A percentile compares a stretch with the other conserved stretches of the same genome.
These are phyloP conservation scores for Didymella pinodella DNA, from an alignment of 2,329 filamentous ascomycete species.

Conservation along the genomic window DNA sequence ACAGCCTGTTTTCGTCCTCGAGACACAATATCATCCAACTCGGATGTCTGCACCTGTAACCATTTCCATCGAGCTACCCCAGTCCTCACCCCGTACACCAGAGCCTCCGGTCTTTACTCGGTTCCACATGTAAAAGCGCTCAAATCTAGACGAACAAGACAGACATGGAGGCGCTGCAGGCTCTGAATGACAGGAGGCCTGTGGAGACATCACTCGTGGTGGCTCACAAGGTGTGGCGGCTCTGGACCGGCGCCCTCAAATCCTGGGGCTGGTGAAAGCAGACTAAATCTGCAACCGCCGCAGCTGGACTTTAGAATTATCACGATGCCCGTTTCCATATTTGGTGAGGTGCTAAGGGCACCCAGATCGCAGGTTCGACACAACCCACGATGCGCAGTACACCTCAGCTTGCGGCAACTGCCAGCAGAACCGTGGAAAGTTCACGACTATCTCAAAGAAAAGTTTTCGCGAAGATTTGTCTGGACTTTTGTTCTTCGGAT, in stretches of 20 bases:
- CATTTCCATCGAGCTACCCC: not conserved
- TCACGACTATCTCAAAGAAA: not conserved
- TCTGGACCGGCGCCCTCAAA: conserved; percentile 9
- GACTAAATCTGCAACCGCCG: not conserved
- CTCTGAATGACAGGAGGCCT: not conserved
- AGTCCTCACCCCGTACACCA: not conserved
- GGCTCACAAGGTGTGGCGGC: conserved; percentile 12
- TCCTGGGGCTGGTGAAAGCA: not conserved
- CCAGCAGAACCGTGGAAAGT: not conserved
- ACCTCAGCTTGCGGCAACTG: not conserved
- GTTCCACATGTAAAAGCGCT: not conserved
- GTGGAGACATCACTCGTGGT: conserved; percentile 1
- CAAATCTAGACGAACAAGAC: not conserved
- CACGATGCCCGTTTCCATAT: not conserved
- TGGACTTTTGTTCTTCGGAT: not conserved
- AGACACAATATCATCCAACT: not conserved
- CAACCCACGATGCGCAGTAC: not conserved
- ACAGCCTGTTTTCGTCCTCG: conserved; percentile 1
- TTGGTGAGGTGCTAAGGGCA: not conserved
- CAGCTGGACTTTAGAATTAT: not conserved
- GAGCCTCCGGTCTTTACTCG: not conserved
- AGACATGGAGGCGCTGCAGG: not conserved
- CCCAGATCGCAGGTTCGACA: conserved; percentile 1
- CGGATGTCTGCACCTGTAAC: not conserved
- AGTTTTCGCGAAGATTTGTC: not conserved